Percentiles rank a stretch among this genome's conserved stretches.
These are phyloP conservation scores for Cinnamomum micranthum DNA, from an alignment of 164 flowering plant species.

Conservation along the genomic window DNA sequence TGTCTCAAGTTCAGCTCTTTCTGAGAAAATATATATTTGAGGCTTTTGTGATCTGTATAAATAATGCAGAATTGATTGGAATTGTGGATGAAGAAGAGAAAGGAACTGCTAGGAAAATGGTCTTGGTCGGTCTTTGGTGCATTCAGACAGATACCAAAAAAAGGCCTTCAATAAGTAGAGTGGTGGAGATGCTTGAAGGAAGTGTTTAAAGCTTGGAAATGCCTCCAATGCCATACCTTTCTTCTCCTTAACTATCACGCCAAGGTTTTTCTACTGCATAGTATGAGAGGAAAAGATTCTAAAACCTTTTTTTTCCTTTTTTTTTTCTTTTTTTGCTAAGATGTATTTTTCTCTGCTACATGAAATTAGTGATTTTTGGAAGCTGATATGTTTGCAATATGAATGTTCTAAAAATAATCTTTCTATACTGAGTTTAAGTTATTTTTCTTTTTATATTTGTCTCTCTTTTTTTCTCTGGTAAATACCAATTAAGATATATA, in stretches of 20 bases:
- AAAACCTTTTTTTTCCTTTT: neutral
- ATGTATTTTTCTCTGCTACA: too few species aligned
- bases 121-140: slow-evolving; percentile 4
- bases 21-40: too few species aligned
- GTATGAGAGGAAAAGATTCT: neutral
- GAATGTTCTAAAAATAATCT: too few species aligned
- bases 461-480: too few species aligned
- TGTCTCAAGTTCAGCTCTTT: too few species aligned
- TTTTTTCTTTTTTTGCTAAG: neutral
- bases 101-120: slow-evolving; percentile 1
- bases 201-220: neutral
- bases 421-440: too few species aligned
- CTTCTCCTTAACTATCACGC: neutral
- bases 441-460: too few species aligned
- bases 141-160: slow-evolving; percentile 2
- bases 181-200: slow-evolving; percentile 5
- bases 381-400: too few species aligned
- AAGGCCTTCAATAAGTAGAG: slow-evolving; percentile 1
- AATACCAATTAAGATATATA: too few species aligned
- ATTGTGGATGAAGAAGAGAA: neutral
- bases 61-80: neutral
- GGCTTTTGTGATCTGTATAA: too few species aligned
- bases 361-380: neutral
- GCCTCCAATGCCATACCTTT: slow-evolving; percentile 7
- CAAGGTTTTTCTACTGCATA: neutral